A percentile compares a stretch with the other conserved stretches of the same genome.
phyloP scores from a whole-genome alignment of 2,329 filamentous ascomycete species.

The Aschersonia sp. region DNA sequence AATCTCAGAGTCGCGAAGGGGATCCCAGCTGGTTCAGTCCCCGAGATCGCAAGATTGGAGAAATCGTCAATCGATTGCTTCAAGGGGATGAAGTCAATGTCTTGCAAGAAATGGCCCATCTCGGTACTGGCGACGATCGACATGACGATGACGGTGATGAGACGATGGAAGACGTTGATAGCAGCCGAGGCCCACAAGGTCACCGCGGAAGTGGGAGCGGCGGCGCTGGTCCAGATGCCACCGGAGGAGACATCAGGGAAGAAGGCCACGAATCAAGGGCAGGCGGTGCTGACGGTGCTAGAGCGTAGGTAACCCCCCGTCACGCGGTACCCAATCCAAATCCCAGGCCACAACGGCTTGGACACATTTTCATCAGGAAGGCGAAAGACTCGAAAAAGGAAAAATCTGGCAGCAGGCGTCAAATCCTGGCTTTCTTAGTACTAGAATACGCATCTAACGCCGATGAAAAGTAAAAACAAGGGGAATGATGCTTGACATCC shows the following conservation, averaged over 20 bases:
- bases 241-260: constrained; percentile 80
- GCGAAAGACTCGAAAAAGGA: constrained; percentile 5
- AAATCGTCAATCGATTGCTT: constrained; percentile 71
- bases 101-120: constrained; percentile 51
- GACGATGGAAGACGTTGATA: constrained; percentile 48
- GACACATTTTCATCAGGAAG: background rate
- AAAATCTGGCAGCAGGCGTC: constrained; percentile 3
- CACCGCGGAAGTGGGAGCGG: constrained; percentile 51
- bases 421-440: constrained; percentile 16
- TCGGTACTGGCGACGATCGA: constrained; percentile 35
- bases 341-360: background rate
- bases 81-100: constrained; percentile 85
- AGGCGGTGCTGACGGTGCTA: constrained; percentile 87
- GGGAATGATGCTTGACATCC: constrained; percentile 6
- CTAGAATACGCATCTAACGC: constrained; percentile 8
- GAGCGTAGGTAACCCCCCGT: constrained; percentile 77
- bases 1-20: constrained; percentile 55
- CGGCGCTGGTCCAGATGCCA: constrained; percentile 74
- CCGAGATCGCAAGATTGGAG: constrained; percentile 73
- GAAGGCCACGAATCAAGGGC: constrained; percentile 82
- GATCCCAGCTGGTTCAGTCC: constrained; percentile 70
- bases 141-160: constrained; percentile 45
- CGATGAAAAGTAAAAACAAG: constrained; percentile 10
- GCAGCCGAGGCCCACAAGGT: constrained; percentile 42
- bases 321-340: constrained; percentile 10